These are phyloP conservation scores for Leptodermis oblonga DNA, from an alignment of 257 asterid species.

Conservation along the genomic window DNA sequence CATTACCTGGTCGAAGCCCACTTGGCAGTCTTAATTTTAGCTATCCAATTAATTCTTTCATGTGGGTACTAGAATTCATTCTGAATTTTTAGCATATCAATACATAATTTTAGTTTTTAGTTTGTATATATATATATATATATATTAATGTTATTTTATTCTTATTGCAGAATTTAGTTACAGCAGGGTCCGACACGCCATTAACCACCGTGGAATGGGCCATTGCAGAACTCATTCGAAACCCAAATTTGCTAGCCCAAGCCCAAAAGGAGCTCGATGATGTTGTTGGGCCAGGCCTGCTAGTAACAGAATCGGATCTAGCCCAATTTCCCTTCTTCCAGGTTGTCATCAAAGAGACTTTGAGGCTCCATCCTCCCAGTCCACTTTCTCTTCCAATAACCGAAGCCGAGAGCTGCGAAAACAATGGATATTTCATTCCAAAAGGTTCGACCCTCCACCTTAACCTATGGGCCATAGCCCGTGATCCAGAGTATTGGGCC, in stretches of 20 bases:
- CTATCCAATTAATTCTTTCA: no score
- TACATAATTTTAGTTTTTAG: no score
- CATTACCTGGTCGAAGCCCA: no score
- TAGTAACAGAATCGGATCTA: slow-evolving; percentile 53
- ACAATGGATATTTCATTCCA: slow-evolving; percentile 68
- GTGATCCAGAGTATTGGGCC: slow-evolving; percentile 64
- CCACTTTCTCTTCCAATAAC: slow-evolving; percentile 84
- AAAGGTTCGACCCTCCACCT: slow-evolving; percentile 72
- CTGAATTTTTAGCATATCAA: no score
- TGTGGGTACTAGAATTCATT: no score
- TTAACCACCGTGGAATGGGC: slow-evolving; percentile 92
- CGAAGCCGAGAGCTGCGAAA: slow-evolving; percentile 49
- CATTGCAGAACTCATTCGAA: slow-evolving; percentile 62
- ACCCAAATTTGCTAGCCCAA: slow-evolving; percentile 45
- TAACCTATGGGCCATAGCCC: slow-evolving; percentile 85
- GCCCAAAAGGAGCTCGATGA: slow-evolving; percentile 58
- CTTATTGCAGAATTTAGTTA: slow-evolving; percentile 58
- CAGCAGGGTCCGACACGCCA: slow-evolving; percentile 79
- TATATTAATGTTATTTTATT: no score
- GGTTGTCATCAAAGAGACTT: slow-evolving; percentile 71
- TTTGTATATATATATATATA: no score
- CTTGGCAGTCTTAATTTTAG: no score
- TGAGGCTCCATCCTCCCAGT: slow-evolving; percentile 86
- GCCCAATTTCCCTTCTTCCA: slow-evolving; percentile 48
- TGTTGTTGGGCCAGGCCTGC: slow-evolving; percentile 51